A percentile compares a stretch with the other conserved stretches of the same genome.
Evolutionary conservation across 768 basidiomycete species (phyloP).

Genomic region (Suillus subaureus): DNA sequence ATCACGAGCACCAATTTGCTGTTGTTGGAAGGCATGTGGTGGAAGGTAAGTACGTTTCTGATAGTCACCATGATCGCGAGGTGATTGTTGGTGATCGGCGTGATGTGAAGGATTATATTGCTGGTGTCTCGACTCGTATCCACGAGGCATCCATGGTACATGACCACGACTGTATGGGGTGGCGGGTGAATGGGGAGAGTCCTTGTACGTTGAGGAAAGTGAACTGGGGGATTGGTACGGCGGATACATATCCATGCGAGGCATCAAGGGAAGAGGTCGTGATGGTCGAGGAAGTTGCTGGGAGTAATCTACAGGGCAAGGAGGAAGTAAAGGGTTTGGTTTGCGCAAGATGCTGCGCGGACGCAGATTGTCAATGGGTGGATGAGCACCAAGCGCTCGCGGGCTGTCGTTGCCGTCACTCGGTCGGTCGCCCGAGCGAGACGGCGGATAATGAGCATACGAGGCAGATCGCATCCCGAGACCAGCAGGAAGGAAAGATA

Average conservation of each 20-base stretch:
- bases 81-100: conserved; percentile 14
- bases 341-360: conserved; percentile 25
- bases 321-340: conserved; percentile 4
- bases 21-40: conserved; percentile 15
- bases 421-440: conserved; percentile 12
- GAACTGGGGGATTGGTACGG: conserved; percentile 20
- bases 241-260: conserved; percentile 14
- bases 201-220: conserved; percentile 17
- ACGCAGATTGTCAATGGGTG: conserved; percentile 6
- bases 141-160: conserved; percentile 25
- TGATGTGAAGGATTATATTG: conserved; percentile 17
- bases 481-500: conserved; percentile 11
- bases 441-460: conserved; percentile 21
- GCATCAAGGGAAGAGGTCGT: conserved; percentile 12
- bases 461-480: conserved; percentile 22
- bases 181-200: conserved; percentile 26
- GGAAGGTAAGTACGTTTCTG: conserved; percentile 19
- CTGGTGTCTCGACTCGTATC: conserved; percentile 10
- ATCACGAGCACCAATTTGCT: conserved; percentile 17
- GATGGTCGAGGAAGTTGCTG: conserved; percentile 7
- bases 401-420: conserved; percentile 7
- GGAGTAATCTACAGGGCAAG: conserved; percentile 12
- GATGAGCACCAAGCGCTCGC: conserved; percentile 8
- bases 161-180: conserved; percentile 15
- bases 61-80: conserved; percentile 14